A percentile compares a stretch with the other conserved stretches of the same genome.
Conservation (phyloP, 2,329 filamentous ascomycete genomes). For the Thyridium curvatum region DNA sequence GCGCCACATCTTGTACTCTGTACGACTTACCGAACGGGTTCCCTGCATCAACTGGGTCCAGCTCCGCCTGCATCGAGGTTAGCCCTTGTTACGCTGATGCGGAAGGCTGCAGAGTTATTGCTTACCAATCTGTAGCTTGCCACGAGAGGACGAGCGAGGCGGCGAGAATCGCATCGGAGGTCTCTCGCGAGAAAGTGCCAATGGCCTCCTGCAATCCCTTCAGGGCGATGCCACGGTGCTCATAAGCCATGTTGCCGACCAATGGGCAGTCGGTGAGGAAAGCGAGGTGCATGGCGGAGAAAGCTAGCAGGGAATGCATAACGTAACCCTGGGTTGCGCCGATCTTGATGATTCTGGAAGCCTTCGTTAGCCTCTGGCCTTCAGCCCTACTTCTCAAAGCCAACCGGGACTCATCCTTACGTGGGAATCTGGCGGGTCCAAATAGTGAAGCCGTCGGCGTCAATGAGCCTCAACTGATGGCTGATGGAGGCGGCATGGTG, state of each 20-base stretch:
- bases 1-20: conserved; percentile 16
- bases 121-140: conserved; percentile 94
- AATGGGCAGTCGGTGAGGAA: conserved; percentile 82
- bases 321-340: conserved; percentile 80
- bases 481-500: conserved; percentile 86
- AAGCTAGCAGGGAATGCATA: conserved; percentile 86
- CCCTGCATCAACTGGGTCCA: conserved; percentile 93
- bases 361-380: conserved; percentile 1
- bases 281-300: conserved; percentile 91
- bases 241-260: conserved; percentile 81
- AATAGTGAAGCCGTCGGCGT: conserved; percentile 77
- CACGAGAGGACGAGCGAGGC: conserved; percentile 89
- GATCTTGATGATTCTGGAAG: conserved; percentile 67
- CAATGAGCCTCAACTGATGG: conserved; percentile 69
- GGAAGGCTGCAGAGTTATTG: conserved; percentile 25
- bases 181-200: conserved; percentile 73
- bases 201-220: conserved; percentile 87
- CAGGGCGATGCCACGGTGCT: conserved; percentile 79
- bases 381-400: not conserved
- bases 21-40: conserved; percentile 68
- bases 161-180: conserved; percentile 85
- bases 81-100: conserved; percentile 19
- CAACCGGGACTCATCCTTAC: conserved; percentile 46
- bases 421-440: conserved; percentile 92
- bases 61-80: conserved; percentile 59